Evolutionary conservation across 768 basidiomycete genomes (phyloP).

Genomic region (Trametes maxima): DNA sequence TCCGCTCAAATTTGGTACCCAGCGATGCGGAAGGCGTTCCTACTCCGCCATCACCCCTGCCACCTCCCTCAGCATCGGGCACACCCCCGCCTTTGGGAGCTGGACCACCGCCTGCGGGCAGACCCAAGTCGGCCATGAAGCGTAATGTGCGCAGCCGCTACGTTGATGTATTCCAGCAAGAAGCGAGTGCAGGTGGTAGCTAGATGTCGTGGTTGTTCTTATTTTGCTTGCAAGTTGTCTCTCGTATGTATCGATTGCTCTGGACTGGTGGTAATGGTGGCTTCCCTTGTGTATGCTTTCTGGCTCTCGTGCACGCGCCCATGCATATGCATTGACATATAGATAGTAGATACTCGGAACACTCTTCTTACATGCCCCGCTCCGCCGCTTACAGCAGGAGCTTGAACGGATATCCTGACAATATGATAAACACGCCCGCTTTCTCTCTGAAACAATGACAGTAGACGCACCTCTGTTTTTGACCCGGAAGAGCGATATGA

Average conservation of each 20-base stretch:
- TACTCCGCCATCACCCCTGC: constrained; percentile 33
- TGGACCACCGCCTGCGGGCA: constrained; percentile 45
- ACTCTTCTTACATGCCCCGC: constrained; percentile 19
- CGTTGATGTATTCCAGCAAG: constrained; percentile 84
- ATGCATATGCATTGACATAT: constrained; percentile 16
- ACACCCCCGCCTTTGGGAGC: constrained; percentile 41
- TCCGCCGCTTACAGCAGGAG: constrained; percentile 55
- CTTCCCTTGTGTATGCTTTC: constrained; percentile 8
- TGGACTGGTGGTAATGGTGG: not conserved
- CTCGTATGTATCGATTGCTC: constrained; percentile 12
- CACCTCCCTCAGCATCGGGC: constrained; percentile 15
- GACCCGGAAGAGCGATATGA: constrained; percentile 84
- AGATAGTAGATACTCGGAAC: constrained; percentile 23
- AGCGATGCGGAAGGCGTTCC: constrained; percentile 37
- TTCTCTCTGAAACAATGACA: not conserved
- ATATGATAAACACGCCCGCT: not conserved
- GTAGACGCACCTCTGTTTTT: constrained; percentile 78
- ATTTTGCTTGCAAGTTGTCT: not conserved
- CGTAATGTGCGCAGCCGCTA: constrained; percentile 82
- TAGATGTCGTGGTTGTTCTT: not conserved
- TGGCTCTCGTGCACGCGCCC: constrained; percentile 8
- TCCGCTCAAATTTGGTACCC: constrained; percentile 68
- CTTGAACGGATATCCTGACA: constrained; percentile 78
- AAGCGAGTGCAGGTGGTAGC: constrained; percentile 13
- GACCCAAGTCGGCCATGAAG: constrained; percentile 67